Evolutionary conservation across 2,329 filamentous ascomycete genomes (phyloP).

Genomic region (Colletotrichum tofieldiae): DNA sequence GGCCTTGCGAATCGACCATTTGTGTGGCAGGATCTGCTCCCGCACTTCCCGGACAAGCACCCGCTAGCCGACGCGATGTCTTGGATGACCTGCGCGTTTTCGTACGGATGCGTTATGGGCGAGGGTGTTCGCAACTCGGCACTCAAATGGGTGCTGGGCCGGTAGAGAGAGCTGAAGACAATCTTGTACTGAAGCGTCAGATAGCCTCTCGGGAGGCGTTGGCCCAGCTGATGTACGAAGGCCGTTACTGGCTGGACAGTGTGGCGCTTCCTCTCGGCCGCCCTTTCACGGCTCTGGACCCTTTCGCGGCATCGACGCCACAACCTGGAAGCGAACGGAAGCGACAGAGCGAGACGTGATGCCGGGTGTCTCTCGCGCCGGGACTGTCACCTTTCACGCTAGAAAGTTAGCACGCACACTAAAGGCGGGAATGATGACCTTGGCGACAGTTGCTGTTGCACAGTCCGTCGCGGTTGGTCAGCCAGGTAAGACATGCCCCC

Average conservation of each 20-base stretch:
- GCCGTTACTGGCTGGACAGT: conserved; percentile 27
- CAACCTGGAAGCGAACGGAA: conserved; percentile 26
- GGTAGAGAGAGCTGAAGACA: conserved; percentile 17
- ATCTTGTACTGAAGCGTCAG: conserved; percentile 29
- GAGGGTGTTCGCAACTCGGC: too few relatives aligned
- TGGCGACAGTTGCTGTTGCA: conserved; percentile 7
- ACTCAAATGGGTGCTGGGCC: not conserved
- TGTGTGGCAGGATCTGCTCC: not conserved
- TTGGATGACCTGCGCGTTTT: not conserved
- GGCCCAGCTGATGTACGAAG: not conserved
- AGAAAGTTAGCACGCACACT: not conserved
- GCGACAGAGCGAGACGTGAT: too few relatives aligned
- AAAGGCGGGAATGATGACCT: conserved; percentile 29
- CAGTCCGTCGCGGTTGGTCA: conserved; percentile 19
- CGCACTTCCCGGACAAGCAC: not conserved
- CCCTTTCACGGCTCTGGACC: not conserved
- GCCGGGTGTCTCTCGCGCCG: not conserved
- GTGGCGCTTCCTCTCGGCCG: not conserved
- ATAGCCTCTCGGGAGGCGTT: conserved; percentile 5
- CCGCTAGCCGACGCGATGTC: not conserved
- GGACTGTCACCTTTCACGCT: not conserved
- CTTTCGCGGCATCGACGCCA: conserved; percentile 2
- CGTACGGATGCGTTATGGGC: conserved; percentile 27
- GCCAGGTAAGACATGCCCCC: conserved; percentile 8
- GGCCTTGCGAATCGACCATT: not conserved